Evolutionary conservation across 306 rosid genomes (phyloP).

Genomic region (Begonia masoniana): DNA sequence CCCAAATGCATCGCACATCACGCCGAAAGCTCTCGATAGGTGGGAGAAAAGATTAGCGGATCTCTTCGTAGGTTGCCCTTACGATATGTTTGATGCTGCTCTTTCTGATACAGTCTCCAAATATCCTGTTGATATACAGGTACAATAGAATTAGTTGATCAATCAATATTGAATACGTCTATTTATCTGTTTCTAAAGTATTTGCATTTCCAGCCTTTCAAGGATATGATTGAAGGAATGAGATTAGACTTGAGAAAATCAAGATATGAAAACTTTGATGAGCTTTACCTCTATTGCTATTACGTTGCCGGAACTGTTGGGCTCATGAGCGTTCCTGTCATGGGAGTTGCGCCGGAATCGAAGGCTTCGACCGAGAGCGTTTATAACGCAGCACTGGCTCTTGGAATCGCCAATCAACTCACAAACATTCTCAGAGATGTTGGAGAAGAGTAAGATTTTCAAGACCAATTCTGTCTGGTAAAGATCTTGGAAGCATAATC

Average conservation of each 20-base stretch:
- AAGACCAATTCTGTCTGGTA: background rate
- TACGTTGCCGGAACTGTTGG: conserved; percentile 98
- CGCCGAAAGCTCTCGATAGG: conserved; percentile 85
- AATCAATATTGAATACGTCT: background rate
- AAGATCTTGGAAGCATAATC: background rate
- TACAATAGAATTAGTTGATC: conserved; percentile 8
- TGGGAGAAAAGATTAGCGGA: conserved; percentile 68
- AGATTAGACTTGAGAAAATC: conserved; percentile 76
- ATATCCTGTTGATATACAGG: conserved; percentile 89
- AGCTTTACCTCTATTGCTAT: conserved; percentile 90
- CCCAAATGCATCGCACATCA: conserved; percentile 88
- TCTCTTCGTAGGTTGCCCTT: conserved; percentile 72
- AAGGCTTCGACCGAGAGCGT: conserved; percentile 66
- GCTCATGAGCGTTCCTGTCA: conserved; percentile 98
- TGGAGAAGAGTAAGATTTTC: conserved; percentile 82
- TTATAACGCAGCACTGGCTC: conserved; percentile 85
- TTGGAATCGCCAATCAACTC: conserved; percentile 95
- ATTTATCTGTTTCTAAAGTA: background rate
- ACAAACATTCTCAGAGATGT: conserved; percentile 95
- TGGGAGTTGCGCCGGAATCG: conserved; percentile 81
- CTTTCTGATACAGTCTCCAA: conserved; percentile 65
- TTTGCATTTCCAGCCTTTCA: conserved; percentile 52
- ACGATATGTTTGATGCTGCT: conserved; percentile 95
- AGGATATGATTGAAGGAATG: conserved; percentile 98
- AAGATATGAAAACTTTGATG: conserved; percentile 76